A percentile compares a stretch with the other conserved stretches of the same genome.
Evolutionary conservation across 352 stramenopile genomes (phyloP).

Genomic region (Pythium chondricola): DNA sequence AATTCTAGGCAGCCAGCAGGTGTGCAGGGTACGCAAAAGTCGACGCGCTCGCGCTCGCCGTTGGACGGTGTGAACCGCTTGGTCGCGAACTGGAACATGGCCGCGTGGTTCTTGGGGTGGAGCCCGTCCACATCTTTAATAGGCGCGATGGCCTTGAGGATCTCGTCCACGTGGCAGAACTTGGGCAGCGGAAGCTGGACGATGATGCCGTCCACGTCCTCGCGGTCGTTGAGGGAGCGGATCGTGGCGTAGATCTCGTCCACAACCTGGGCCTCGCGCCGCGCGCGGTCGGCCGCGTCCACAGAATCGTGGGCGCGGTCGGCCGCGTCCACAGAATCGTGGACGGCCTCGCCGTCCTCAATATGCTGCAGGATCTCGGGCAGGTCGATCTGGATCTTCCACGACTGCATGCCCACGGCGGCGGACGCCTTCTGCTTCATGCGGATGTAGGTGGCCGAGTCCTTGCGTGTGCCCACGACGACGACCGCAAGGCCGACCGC

Average conservation of each 20-base stretch:
- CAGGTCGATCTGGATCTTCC: conserved; percentile 62
- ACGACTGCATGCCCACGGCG: conserved; percentile 90
- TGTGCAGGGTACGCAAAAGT: conserved; percentile 93
- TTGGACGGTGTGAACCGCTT: neutral
- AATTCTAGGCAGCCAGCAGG: conserved; percentile 95
- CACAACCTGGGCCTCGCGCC: conserved; percentile 20
- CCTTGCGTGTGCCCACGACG: conserved; percentile 92
- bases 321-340: conserved; percentile 13
- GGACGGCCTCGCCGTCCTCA: conserved; percentile 8
- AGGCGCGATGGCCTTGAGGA: conserved; percentile 89
- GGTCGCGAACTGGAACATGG: conserved; percentile 76
- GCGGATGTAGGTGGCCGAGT: conserved; percentile 97
- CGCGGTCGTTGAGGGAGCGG: conserved; percentile 51
- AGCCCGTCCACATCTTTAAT: conserved; percentile 98
- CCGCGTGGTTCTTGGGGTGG: conserved; percentile 95
- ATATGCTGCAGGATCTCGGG: conserved; percentile 18
- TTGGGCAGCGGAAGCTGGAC: conserved; percentile 88
- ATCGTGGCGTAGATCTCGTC: conserved; percentile 49
- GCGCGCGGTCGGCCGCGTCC: conserved; percentile 6
- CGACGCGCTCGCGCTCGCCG: conserved; percentile 56
- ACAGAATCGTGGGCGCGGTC: neutral
- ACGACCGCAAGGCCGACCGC: conserved; percentile 96
- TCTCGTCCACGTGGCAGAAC: conserved; percentile 92
- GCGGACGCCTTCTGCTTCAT: conserved; percentile 98
- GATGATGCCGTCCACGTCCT: conserved; percentile 81